phyloP scores from a whole-genome alignment of 441 rosid genomes.

The Raphanus hybrid region DNA sequence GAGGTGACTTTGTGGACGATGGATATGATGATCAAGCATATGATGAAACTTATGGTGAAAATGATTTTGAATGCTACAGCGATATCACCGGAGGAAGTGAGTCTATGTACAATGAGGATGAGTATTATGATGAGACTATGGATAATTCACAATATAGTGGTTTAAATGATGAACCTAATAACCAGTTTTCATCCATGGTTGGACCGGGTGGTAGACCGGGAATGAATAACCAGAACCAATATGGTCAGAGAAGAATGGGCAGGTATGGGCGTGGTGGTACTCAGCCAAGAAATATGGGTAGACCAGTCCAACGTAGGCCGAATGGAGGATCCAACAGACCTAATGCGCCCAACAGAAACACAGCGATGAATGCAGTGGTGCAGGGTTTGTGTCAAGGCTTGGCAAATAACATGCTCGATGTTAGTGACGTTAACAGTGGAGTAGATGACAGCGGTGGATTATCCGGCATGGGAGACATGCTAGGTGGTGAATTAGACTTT shows the following conservation, averaged over 20 bases:
- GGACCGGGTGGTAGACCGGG: constrained; percentile 23
- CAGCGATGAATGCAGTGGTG: constrained; percentile 30
- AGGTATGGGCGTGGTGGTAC: constrained; percentile 32
- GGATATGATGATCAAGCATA: constrained; percentile 11
- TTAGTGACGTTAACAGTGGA: constrained; percentile 18
- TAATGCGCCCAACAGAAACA: constrained; percentile 14
- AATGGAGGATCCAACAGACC: constrained; percentile 13
- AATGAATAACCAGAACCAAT: constrained; percentile 22
- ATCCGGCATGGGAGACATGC: constrained; percentile 24
- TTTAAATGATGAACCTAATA: constrained; percentile 9
- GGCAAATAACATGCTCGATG: constrained; percentile 37
- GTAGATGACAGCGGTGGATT: constrained; percentile 19
- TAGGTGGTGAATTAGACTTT: constrained; percentile 23
- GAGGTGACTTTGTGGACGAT: background rate
- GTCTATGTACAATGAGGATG: constrained; percentile 35
- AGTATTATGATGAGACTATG: constrained; percentile 22
- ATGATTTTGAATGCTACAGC: constrained; percentile 26
- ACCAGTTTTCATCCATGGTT: constrained; percentile 25
- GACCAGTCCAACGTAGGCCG: constrained; percentile 4
- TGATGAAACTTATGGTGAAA: constrained; percentile 28
- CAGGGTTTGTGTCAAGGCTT: constrained; percentile 31
- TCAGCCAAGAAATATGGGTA: constrained; percentile 30
- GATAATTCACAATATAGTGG: constrained; percentile 20
- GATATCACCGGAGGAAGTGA: constrained; percentile 25
- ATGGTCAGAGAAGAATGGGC: constrained; percentile 21